Conservation (phyloP, 1,284 basidiomycete species). For the Naganishia cerealis region DNA sequence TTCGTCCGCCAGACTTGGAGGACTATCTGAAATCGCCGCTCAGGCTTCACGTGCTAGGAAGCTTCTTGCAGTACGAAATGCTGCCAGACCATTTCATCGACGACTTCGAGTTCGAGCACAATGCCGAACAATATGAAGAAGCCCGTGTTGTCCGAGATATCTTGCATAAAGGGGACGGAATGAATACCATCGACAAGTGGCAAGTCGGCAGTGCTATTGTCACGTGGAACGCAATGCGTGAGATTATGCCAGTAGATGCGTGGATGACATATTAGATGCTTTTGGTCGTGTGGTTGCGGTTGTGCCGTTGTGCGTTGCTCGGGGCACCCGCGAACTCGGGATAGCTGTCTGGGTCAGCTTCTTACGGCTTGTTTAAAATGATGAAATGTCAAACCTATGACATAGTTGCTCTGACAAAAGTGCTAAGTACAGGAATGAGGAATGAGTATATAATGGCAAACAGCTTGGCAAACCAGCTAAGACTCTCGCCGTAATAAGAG, state of each 20-base stretch:
- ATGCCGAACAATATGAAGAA: not conserved
- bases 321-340: too few species aligned
- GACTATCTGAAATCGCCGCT: slow-evolving; percentile 46
- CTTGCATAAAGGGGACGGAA: not conserved
- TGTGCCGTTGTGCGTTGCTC: too few species aligned
- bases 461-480: too few species aligned
- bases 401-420: too few species aligned
- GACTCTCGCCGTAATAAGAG: too few species aligned
- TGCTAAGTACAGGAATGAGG: too few species aligned
- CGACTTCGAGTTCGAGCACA: not conserved
- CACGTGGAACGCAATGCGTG: slow-evolving; percentile 33
- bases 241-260: slow-evolving; percentile 31
- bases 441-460: too few species aligned
- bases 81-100: slow-evolving; percentile 7
- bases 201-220: slow-evolving; percentile 29
- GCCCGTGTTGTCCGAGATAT: not conserved
- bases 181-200: slow-evolving; percentile 24
- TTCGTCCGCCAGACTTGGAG: slow-evolving; percentile 59
- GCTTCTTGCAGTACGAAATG: slow-evolving; percentile 28
- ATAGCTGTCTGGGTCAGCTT: too few species aligned
- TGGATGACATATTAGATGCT: slow-evolving; percentile 30
- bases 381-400: too few species aligned
- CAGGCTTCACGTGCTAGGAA: slow-evolving; percentile 28
- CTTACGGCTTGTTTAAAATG: too few species aligned
- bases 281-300: too few species aligned